Evolutionary conservation across 306 rosid species (phyloP), one percentile per base, ranked within the genome.

Genomic region (Psophocarpus tetragonolobus): DNA sequence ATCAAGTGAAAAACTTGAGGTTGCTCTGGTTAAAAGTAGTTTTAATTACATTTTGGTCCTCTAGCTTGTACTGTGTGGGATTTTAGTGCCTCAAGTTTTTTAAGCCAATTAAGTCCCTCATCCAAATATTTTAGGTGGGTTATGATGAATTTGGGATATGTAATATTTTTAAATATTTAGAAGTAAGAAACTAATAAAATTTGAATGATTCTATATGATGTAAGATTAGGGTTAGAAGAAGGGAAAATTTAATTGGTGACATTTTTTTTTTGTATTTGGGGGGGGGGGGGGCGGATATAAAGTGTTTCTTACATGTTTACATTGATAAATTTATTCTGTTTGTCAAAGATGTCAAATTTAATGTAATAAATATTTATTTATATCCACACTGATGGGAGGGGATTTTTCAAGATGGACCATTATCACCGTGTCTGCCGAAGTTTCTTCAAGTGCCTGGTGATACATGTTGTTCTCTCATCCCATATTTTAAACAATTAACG

Each of bases 1-100:
- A 14, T 65, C 45, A 20, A 71, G 18, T 65, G 67, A 80, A 73
- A 73, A 23, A 54, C 39, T 18, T 53, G 26, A 64, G 60, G 67
- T 21, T 48, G 30, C 11, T 60, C 72, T 61, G 13, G 77, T 79
- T 58, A 26, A 58, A 57, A 58, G 38, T 60, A 29, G 21, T 29
- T 11, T 14, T 27, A 14, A 5, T 23, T 27, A 2, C 39, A 60
- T 5, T 58, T 58, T 26, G 38, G 38, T 12, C 63, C 58, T 51
- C 24, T 50, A 50, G 24, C 24, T 17, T 6, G 7, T 12, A 51
- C 5, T 7, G 5, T 15, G 51, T 48, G 24, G n/a, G n/a, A 48
- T 20, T 53, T 53, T 53, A 2, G 27, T 54, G 32, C 61, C 61
- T 53, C 61, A 53, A 20, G 29, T 9, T 53, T 23, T 4, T 53